These are phyloP conservation scores for Escallonia rubra DNA, from an alignment of 129 eudicot species.

Conservation along the genomic window DNA sequence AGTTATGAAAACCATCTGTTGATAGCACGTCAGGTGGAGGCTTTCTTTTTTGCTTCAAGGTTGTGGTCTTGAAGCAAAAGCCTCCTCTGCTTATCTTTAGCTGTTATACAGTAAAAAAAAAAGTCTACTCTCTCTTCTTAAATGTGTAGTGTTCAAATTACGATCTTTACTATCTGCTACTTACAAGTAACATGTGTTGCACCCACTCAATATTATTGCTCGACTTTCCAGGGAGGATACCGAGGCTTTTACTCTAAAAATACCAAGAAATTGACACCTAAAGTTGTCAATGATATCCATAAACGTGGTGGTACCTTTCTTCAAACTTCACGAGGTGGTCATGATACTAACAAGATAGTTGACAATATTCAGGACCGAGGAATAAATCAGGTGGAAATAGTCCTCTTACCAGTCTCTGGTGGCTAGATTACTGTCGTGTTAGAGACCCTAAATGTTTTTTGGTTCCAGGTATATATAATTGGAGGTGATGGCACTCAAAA, in stretches of 20 bases:
- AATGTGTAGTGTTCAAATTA: not conserved
- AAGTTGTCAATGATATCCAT: constrained; percentile 85
- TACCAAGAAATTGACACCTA: constrained; percentile 69
- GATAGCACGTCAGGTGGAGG: not conserved
- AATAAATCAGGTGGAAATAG: constrained; percentile 63
- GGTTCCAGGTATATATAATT: constrained; percentile 80
- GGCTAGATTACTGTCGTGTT: not conserved
- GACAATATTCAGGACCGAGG: constrained; percentile 98
- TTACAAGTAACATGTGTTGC: not conserved
- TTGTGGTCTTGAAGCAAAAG: not conserved
- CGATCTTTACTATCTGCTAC: not conserved
- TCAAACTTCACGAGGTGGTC: constrained; percentile 94
- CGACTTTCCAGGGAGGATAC: constrained; percentile 71
- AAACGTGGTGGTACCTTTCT: constrained; percentile 97
- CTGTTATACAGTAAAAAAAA: not conserved
- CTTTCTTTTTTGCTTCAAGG: constrained; percentile 8
- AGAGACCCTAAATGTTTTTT: not conserved
- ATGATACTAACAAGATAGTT: constrained; percentile 90
- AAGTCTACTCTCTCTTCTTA: not conserved
- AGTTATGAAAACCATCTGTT: not conserved
- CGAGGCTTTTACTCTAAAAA: constrained; percentile 84
- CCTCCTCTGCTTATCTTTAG: not conserved
- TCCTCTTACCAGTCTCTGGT: constrained; percentile 12
- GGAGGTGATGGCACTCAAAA: constrained; percentile 99
- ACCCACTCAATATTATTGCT: constrained; percentile 6